Base-by-base conservation (phyloP, 2,329 filamentous ascomycete genomes). In the Calonectria fujianensis region DNA sequence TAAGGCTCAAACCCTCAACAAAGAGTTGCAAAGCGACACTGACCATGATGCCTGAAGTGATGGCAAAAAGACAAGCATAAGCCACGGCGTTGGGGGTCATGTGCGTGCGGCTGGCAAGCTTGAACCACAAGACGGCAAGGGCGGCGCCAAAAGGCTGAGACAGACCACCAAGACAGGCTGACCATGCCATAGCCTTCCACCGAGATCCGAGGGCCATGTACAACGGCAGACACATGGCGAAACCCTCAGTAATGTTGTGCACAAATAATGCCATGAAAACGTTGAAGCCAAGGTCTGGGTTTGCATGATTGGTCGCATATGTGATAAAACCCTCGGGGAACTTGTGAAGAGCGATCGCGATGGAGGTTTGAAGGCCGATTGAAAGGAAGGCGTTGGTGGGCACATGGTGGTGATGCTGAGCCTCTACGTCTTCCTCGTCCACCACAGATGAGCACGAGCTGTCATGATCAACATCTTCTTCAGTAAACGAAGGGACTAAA, bases 221-320 rank as follows among this genome's bases (percentile, higher is more conserved):
- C 0, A 99, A 89, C 0, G 97, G 97, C 0, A 99, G 87, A 0
- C 96, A 95, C 90, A 99, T 94, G 75, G 96, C 95, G 83, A 98
- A 98, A 2, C 97, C 97, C 86, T 99, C 97, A 35, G 95, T 96
- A 81, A 99, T 98, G 86, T 98, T 99, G 89, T 99, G 97, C 74
- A 99, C 96, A 83, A 98, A 98, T 10, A 99, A 90, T 0, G 97
- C 96, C 84, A 98, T 91, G 86, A 99, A 99, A 70, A 99, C 95
- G 68, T 95, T 94, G 85, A 98, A 92, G 27, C 97, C 97, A 0
- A 99, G 91, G 0, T 91, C 89, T 0, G 97, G 96, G 83, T 96
- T 98, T 16, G 96, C 96, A 83, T 99, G 97, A 85, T 98, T 99
- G 13, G 97, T 98, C 13, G 97, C 96, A 83, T 97, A 99, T 1